phyloP scores from a whole-genome alignment of 176 grass and related monocot species.

The Rhynchospora breviuscula region DNA sequence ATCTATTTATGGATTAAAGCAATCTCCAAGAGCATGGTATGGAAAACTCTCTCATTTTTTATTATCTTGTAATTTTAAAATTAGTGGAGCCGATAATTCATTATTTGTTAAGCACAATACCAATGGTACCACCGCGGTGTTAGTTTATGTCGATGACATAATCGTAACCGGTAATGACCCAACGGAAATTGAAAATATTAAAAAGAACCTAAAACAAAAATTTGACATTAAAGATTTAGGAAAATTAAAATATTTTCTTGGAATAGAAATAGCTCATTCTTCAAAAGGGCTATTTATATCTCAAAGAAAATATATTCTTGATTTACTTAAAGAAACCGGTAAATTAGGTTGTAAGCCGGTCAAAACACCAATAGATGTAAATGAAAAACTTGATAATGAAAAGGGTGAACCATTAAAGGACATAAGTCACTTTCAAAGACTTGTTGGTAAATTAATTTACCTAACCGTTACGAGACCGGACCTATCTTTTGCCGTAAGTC shows the following conservation, averaged over 20 bases:
- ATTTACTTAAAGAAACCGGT: not conserved
- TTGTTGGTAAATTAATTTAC: not conserved
- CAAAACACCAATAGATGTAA: constrained; percentile 2
- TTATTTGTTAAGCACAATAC: not conserved
- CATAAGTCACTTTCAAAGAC: not conserved
- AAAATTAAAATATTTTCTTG: not conserved
- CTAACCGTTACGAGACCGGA: not conserved
- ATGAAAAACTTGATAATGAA: not conserved
- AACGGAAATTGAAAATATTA: not conserved
- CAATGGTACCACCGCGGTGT: not conserved
- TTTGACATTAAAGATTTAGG: constrained; percentile 20
- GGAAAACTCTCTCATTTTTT: not conserved
- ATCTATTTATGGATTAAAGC: constrained; percentile 8
- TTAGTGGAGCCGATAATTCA: not conserved
- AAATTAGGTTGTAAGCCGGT: not conserved
- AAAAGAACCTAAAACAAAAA: not conserved
- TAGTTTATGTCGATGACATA: constrained; percentile 24
- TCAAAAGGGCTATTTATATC: constrained; percentile 3
- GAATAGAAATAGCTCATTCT: not conserved
- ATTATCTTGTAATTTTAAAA: not conserved
- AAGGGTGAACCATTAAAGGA: not conserved
- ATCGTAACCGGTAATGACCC: not conserved
- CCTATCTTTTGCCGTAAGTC: not conserved
- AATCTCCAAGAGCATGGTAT: constrained; percentile 2
- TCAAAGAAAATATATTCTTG: not conserved